Base-by-base conservation (phyloP, 208 protist genomes). In the Leishmania major region DNA sequence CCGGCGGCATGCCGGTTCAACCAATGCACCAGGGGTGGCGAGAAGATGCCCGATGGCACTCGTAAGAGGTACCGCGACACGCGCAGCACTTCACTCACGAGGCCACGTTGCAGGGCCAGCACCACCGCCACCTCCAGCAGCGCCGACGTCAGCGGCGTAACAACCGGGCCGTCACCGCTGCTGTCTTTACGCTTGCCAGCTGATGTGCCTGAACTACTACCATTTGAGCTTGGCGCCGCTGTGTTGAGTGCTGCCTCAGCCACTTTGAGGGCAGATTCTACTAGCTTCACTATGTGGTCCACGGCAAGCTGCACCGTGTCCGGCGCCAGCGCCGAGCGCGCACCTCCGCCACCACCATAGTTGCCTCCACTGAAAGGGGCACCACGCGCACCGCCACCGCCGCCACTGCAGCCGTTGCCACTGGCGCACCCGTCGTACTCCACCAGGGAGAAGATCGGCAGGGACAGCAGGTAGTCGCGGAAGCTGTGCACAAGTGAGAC, bases 71-170 rank as follows among this genome's bases (percentile, higher is more conserved):
- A 83, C 25, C 94, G 90, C 25, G 85, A 90, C 35, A 86, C 81
- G 3, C 92, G 89, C 75, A 98, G 80, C 64, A 92, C 79, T 75
- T 97, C 92, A 74, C 91, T 92, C 37, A 97, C 89, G 45, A 86
- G 55, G 17, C 93, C 94, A 62, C 93, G 87, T 75, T 97, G 96
- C 62, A 97, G 78, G 1, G 93, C 77, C 43, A 98, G 78, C 47
- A 97, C 74, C 28, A 95, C 45, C 11, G 94, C 85, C 49, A 98
- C 87, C 74, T 95, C 92, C 10, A 94, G 19, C 49, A 97, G 86
- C 31, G 81, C 84, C 3, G 87, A 62, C 37, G 76, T 74, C 84
- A 69, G 73, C 22, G 71, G 59, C 1, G 82, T 51, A 31, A 81
- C 78, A 11, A 60, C 6, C 15, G 59, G 31, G 49, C 13, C 49